phyloP scores from a whole-genome alignment of 1,284 basidiomycete genomes.

The Exobasidium cylindrosporum region DNA sequence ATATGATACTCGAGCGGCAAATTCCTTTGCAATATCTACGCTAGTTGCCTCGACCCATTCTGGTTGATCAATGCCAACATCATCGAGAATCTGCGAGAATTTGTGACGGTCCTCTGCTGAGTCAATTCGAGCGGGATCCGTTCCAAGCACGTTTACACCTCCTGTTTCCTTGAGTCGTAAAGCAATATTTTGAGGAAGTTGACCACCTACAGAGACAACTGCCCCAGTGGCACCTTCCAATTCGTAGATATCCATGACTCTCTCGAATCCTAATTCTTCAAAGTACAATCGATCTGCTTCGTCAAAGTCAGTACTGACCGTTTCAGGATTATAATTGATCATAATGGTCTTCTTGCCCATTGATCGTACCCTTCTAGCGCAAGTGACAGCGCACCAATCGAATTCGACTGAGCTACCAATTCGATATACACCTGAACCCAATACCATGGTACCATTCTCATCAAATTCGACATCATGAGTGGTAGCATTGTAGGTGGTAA shows the following conservation, averaged over 20 bases:
- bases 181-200: constrained; percentile 85
- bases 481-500: constrained; percentile 97
- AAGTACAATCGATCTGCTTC: constrained; percentile 98
- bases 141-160: constrained; percentile 90
- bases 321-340: constrained; percentile 99
- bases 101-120: constrained; percentile 98
- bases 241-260: constrained; percentile 99
- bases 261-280: constrained; percentile 94
- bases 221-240: constrained; percentile 88
- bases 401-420: constrained; percentile 99
- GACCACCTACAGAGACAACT: constrained; percentile 92
- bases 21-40: constrained; percentile 84
- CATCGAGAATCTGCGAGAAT: constrained; percentile 93
- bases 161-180: constrained; percentile 79
- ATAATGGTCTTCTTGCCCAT: constrained; percentile 95
- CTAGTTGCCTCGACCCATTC: constrained; percentile 90
- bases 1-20: constrained; percentile 74
- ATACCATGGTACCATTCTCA: constrained; percentile 96
- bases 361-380: constrained; percentile 82
- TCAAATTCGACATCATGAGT: constrained; percentile 94
- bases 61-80: constrained; percentile 92
- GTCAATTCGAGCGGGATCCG: constrained; percentile 92
- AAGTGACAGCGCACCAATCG: constrained; percentile 99
- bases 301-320: constrained; percentile 98
- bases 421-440: constrained; percentile 97